Conservation (phyloP, 495 filamentous ascomycete genomes). For the Hypoxylon trugodes region DNA sequence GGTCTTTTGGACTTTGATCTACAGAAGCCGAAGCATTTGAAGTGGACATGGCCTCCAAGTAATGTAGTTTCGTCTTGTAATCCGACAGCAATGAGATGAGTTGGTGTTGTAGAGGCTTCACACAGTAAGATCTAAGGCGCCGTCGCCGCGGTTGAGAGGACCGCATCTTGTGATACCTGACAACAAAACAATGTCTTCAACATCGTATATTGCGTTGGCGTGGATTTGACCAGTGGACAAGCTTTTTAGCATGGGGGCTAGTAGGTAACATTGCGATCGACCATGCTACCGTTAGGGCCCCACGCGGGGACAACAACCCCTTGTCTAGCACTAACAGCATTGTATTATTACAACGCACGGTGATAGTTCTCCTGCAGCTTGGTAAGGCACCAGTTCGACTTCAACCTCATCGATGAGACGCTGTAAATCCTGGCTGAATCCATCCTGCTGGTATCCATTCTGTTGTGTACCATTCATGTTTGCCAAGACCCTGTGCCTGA, state of each 20-base stretch:
- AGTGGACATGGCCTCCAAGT: constrained; percentile 5
- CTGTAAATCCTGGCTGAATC: constrained; percentile 17
- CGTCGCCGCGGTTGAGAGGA: neutral
- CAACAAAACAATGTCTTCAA: neutral
- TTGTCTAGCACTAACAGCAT: constrained; percentile 11
- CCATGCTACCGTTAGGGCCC: constrained; percentile 9
- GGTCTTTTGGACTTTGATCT: constrained; percentile 21
- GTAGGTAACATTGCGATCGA: constrained; percentile 36
- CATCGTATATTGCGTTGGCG: neutral
- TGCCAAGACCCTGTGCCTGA: constrained; percentile 20
- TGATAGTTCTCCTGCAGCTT: constrained; percentile 17
- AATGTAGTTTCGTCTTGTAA: neutral
- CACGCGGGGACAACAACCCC: constrained; percentile 20
- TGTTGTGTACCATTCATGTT: constrained; percentile 20
- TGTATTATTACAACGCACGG: constrained; percentile 33
- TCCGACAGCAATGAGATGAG: neutral
- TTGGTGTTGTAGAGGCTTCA: neutral
- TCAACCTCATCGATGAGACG: constrained; percentile 18
- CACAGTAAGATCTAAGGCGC: neutral
- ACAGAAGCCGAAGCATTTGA: neutral
- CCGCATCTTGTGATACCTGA: neutral
- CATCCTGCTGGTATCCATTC: constrained; percentile 25
- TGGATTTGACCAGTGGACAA: constrained; percentile 4
- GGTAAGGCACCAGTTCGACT: constrained; percentile 6
- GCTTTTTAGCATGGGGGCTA: constrained; percentile 8